These are phyloP conservation scores for Pleoardoris graminearum DNA, from an alignment of 2,329 filamentous ascomycete species.

Conservation along the genomic window DNA sequence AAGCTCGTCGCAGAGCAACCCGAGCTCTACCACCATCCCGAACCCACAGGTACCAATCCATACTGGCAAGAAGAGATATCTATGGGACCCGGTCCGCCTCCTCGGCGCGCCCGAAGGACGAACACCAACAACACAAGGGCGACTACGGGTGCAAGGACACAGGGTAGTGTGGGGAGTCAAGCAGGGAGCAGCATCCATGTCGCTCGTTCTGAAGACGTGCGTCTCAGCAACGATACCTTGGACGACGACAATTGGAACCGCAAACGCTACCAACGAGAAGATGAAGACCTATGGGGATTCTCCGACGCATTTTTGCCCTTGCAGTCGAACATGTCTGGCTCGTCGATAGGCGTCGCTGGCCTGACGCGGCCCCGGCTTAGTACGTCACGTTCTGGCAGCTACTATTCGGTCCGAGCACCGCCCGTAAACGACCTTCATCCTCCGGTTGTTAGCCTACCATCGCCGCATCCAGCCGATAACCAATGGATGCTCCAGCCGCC, in stretches of 20 bases:
- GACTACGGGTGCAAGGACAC: conserved; percentile 61
- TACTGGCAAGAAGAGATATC: conserved; percentile 88
- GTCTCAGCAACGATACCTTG: conserved; percentile 40
- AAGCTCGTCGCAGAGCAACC: conserved; percentile 70
- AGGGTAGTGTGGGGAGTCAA: conserved; percentile 53
- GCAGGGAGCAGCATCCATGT: conserved; percentile 43
- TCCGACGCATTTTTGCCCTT: conserved; percentile 51
- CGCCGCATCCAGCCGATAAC: conserved; percentile 69
- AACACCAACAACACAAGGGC: conserved; percentile 59
- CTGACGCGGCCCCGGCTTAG: conserved; percentile 37
- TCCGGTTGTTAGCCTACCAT: conserved; percentile 77
- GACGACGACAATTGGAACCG: conserved; percentile 68
- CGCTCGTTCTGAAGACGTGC: conserved; percentile 25
- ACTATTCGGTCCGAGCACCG: conserved; percentile 56
- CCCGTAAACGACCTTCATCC: conserved; percentile 86
- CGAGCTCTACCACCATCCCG: conserved; percentile 74
- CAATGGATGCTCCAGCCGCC: conserved; percentile 93
- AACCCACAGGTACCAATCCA: conserved; percentile 82
- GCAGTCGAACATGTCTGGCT: conserved; percentile 29
- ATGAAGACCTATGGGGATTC: conserved; percentile 82
- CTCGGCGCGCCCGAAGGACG: conserved; percentile 60
- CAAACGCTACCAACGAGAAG: conserved; percentile 80
- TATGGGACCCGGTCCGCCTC: conserved; percentile 74
- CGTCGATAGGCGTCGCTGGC: conserved; percentile 37
- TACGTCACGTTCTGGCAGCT: conserved; percentile 39